A percentile compares a stretch with the other conserved stretches of the same genome.
phyloP scores from a whole-genome alignment of 306 rosid genomes.

The Arachis stenosperma region DNA sequence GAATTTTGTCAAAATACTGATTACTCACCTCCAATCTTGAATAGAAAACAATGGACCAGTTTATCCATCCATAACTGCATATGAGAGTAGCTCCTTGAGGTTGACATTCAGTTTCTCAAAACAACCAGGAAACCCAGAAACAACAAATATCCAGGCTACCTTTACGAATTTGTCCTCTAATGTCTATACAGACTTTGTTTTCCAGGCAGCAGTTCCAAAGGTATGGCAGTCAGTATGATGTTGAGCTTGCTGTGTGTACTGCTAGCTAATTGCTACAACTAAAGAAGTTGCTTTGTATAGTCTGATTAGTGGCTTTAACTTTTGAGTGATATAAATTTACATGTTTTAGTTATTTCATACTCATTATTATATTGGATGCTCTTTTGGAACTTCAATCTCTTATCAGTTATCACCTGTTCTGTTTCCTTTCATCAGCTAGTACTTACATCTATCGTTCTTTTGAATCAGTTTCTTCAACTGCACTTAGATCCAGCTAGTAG shows the following conservation, averaged over 20 bases:
- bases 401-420: conserved; percentile 31
- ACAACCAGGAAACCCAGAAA: conserved; percentile 80
- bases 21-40: conserved; percentile 34
- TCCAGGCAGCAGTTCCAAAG: conserved; percentile 99
- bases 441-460: conserved; percentile 50
- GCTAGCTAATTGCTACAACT: conserved; percentile 5
- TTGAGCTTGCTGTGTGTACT: conserved; percentile 27
- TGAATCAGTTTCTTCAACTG: conserved; percentile 89
- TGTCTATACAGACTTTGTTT: conserved; percentile 75
- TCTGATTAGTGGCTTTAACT: conserved; percentile 29
- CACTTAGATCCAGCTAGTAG: conserved; percentile 93
- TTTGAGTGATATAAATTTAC: conserved; percentile 24
- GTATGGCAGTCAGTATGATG: conserved; percentile 47
- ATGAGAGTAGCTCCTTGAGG: conserved; percentile 86
- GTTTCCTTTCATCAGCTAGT: conserved; percentile 29
- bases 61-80: conserved; percentile 82
- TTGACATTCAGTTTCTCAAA: conserved; percentile 80
- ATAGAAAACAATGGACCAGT: conserved; percentile 75
- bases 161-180: conserved; percentile 72
- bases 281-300: conserved; percentile 22
- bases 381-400: conserved; percentile 36
- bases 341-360: not conserved
- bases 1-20: conserved; percentile 38
- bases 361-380: conserved; percentile 1
- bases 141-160: conserved; percentile 72